These are phyloP conservation scores for Irpex lacteus DNA, from an alignment of 1,284 basidiomycete species.

Conservation along the genomic window DNA sequence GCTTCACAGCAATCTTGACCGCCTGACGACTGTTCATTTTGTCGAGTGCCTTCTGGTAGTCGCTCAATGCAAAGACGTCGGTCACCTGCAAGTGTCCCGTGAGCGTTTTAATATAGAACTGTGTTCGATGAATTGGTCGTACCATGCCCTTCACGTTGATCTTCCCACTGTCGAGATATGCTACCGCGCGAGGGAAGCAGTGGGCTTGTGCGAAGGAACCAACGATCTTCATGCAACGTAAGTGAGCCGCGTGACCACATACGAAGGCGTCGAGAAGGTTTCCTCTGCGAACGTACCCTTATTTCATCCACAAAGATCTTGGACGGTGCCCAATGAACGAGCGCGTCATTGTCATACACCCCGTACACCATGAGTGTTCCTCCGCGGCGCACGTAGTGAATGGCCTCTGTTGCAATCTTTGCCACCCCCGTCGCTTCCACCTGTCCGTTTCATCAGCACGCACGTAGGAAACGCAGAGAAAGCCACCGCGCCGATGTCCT, in stretches of 20 bases:
- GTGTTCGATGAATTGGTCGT: slow-evolving; percentile 4
- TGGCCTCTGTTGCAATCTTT: slow-evolving; percentile 74
- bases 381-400: slow-evolving; percentile 82
- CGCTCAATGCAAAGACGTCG: slow-evolving; percentile 70
- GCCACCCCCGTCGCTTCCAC: slow-evolving; percentile 85
- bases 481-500: neutral
- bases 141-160: slow-evolving; percentile 84
- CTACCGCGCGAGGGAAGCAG: slow-evolving; percentile 86
- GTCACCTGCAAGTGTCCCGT: slow-evolving; percentile 46
- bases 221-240: slow-evolving; percentile 54
- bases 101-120: neutral
- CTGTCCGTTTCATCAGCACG: slow-evolving; percentile 24
- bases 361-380: slow-evolving; percentile 74
- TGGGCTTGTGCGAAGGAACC: slow-evolving; percentile 83
- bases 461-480: neutral
- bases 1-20: slow-evolving; percentile 67
- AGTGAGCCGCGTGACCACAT: neutral
- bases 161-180: slow-evolving; percentile 85
- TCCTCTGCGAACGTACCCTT: slow-evolving; percentile 41
- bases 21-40: slow-evolving; percentile 77
- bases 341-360: slow-evolving; percentile 72
- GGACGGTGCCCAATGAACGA: slow-evolving; percentile 79
- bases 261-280: neutral
- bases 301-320: slow-evolving; percentile 89
- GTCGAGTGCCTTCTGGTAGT: slow-evolving; percentile 80